Conservation (phyloP, 2,329 filamentous ascomycete species). For the Macrophomina tecta region DNA sequence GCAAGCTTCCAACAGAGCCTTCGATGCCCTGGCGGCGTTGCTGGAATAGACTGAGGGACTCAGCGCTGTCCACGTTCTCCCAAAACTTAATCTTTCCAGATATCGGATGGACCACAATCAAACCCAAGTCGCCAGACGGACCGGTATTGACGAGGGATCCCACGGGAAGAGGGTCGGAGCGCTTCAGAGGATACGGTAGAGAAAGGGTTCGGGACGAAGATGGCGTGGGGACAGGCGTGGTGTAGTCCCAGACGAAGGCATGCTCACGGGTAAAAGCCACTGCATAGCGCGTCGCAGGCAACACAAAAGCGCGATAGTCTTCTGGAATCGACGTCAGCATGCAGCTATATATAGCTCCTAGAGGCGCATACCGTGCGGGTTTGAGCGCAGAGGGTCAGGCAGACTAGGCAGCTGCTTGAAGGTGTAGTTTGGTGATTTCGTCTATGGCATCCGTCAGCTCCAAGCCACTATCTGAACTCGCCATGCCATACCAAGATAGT, state of each 20-base stretch:
- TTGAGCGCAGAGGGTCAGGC: slow-evolving; percentile 75
- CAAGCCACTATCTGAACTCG: neutral
- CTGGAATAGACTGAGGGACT: slow-evolving; percentile 81
- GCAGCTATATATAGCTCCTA: slow-evolving; percentile 19
- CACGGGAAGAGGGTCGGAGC: slow-evolving; percentile 76
- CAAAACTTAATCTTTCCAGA: slow-evolving; percentile 90
- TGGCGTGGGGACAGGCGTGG: slow-evolving; percentile 63
- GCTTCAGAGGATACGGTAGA: slow-evolving; percentile 74
- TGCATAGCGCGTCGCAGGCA: slow-evolving; percentile 71
- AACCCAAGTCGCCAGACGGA: slow-evolving; percentile 78
- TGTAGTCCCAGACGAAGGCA: slow-evolving; percentile 91
- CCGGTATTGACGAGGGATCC: slow-evolving; percentile 83
- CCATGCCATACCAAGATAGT: slow-evolving; percentile 65
- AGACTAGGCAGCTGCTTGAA: slow-evolving; percentile 84
- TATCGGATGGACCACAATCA: slow-evolving; percentile 83
- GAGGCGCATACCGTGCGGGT: slow-evolving; percentile 63
- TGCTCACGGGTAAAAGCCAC: slow-evolving; percentile 80
- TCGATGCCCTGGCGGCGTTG: slow-evolving; percentile 83
- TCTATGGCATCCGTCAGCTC: slow-evolving; percentile 56
- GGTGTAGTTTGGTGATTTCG: slow-evolving; percentile 82
- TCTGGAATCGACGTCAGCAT: slow-evolving; percentile 32
- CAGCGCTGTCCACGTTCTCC: slow-evolving; percentile 91
- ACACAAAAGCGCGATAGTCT: slow-evolving; percentile 51
- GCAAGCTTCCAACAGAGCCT: slow-evolving; percentile 72
- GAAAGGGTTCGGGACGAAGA: slow-evolving; percentile 82